A percentile compares a stretch with the other conserved stretches of the same genome.
phyloP scores from a whole-genome alignment of 139 green algal species.

The Chlamydomonas incerta region DNA sequence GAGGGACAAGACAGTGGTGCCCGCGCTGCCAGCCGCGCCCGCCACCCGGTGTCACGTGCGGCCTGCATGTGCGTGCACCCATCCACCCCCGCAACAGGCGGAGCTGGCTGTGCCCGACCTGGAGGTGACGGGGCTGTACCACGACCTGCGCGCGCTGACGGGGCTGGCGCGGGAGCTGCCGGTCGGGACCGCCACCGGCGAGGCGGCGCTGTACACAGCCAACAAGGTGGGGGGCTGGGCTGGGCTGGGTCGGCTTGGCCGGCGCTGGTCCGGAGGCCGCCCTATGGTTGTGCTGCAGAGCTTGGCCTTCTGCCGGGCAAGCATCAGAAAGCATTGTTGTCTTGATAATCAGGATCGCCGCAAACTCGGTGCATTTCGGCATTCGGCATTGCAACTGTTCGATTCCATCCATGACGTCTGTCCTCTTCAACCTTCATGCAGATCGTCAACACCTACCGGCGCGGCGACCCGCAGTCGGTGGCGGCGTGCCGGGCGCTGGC shows the following conservation, averaged over 20 bases:
- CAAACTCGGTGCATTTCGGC: too few relatives aligned
- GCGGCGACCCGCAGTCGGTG: neutral
- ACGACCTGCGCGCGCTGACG: slow-evolving; percentile 40
- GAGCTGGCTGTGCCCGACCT: slow-evolving; percentile 39
- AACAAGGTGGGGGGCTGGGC: slow-evolving; percentile 37
- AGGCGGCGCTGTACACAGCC: slow-evolving; percentile 42
- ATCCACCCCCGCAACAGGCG: slow-evolving; percentile 13
- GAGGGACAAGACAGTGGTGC: neutral
- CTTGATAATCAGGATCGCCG: too few relatives aligned
- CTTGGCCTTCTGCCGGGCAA: too few relatives aligned
- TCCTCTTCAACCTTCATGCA: too few relatives aligned
- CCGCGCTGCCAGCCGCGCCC: too few relatives aligned
- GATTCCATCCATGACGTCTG: too few relatives aligned
- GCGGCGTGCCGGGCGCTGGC: neutral
- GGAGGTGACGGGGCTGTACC: slow-evolving; percentile 10
- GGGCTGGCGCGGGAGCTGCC: slow-evolving; percentile 38
- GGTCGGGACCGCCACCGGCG: slow-evolving; percentile 12
- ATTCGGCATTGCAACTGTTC: too few relatives aligned
- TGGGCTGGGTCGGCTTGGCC: neutral
- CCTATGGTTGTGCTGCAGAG: too few relatives aligned
- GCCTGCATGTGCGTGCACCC: too few relatives aligned
- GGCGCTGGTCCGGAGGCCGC: too few relatives aligned
- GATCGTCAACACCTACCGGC: slow-evolving; percentile 28
- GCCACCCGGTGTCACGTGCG: too few relatives aligned
- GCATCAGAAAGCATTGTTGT: too few relatives aligned